Evolutionary conservation across 306 rosid species (phyloP).

Genomic region (Acacia confusa): DNA sequence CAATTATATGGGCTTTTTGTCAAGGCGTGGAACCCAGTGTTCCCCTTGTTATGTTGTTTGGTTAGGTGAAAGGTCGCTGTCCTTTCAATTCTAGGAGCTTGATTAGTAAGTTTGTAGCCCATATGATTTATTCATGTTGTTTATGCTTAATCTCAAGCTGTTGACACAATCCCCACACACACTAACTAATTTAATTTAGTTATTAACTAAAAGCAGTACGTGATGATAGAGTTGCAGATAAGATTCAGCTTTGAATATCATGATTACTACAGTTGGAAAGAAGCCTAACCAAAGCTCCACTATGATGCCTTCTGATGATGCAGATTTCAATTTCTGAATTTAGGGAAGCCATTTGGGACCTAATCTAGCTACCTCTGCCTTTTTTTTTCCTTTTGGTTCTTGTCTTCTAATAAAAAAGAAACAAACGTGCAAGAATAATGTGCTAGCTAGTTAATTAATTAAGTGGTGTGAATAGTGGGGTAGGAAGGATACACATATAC

Average conservation of each 20-base stretch:
- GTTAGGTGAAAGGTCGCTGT: constrained; percentile 54
- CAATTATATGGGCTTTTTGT: constrained; percentile 41
- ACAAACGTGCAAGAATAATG: not conserved
- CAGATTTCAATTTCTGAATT: constrained; percentile 10
- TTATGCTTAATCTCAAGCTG: constrained; percentile 1
- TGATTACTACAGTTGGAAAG: constrained; percentile 19
- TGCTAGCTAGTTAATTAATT: not conserved
- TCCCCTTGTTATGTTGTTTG: constrained; percentile 21
- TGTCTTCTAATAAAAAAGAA: not conserved
- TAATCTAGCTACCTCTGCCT: not conserved
- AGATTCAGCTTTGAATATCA: constrained; percentile 30
- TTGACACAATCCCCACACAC: constrained; percentile 3
- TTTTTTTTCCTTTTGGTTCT: not conserved
- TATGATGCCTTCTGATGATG: not conserved
- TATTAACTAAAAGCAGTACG: constrained; percentile 24
- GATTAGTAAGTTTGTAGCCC: not conserved
- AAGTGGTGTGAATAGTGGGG: too few species aligned
- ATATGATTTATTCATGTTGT: constrained; percentile 18
- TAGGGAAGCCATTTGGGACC: not conserved
- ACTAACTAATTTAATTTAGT: not conserved
- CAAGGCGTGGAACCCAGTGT: constrained; percentile 54
- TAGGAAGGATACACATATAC: not conserved
- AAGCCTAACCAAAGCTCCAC: constrained; percentile 17
- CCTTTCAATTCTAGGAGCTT: constrained; percentile 27
- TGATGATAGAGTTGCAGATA: constrained; percentile 17